Conservation (phyloP, 805 yeast genomes). For the Hanseniaspora taiwanica region DNA sequence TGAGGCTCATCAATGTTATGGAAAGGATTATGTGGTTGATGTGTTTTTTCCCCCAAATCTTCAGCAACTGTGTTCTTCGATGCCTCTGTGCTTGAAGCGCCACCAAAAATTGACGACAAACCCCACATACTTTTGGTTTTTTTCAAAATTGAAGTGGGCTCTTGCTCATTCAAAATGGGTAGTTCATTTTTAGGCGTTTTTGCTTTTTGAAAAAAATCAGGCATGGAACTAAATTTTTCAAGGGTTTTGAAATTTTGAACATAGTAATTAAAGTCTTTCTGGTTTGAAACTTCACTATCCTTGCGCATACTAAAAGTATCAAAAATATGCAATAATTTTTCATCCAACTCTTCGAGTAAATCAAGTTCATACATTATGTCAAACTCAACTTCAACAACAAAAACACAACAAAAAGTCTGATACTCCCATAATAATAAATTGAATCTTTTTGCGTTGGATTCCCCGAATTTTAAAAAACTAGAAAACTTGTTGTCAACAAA, state of each 20-base stretch:
- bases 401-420: constrained; percentile 14
- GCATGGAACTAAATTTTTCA: not conserved
- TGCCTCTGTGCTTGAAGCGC: too few species aligned
- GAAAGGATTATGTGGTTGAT: not conserved
- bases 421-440: constrained; percentile 21
- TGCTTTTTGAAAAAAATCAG: not conserved
- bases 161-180: too few species aligned
- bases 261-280: not conserved
- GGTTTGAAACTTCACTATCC: not conserved
- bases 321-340: not conserved
- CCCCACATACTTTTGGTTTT: not conserved
- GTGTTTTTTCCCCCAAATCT: not conserved
- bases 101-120: not conserved
- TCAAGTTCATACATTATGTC: constrained; percentile 17
- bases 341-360: constrained; percentile 17
- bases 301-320: not conserved
- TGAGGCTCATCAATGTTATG: not conserved
- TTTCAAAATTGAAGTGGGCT: not conserved
- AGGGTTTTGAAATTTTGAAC: not conserved
- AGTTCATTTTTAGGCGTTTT: too few species aligned
- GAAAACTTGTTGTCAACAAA: not conserved
- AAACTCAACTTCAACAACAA: constrained; percentile 16
- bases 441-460: constrained; percentile 5
- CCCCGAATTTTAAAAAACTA: not conserved
- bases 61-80: not conserved